Evolutionary conservation across 768 basidiomycete species (phyloP).

Genomic region (Hydnomerulius pinastri): DNA sequence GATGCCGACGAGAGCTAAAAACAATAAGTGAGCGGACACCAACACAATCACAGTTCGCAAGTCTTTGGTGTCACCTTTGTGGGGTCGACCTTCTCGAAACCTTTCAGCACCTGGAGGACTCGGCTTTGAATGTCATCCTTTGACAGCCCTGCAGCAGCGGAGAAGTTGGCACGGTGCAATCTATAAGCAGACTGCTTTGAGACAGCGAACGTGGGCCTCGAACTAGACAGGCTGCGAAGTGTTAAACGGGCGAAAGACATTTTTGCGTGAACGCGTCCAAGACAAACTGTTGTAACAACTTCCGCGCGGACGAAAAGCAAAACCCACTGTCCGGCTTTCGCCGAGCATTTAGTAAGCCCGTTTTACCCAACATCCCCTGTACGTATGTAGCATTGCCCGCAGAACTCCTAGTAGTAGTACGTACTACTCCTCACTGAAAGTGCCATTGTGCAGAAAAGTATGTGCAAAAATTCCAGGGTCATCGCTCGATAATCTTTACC

Average conservation of each 20-base stretch:
- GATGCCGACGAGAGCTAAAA: slow-evolving; percentile 62
- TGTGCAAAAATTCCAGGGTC: no score
- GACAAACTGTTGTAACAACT: not conserved
- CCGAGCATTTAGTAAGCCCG: slow-evolving; percentile 15
- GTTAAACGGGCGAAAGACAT: slow-evolving; percentile 39
- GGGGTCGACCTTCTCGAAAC: slow-evolving; percentile 31
- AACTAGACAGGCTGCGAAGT: slow-evolving; percentile 30
- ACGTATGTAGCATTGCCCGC: no score
- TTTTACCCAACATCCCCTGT: no score
- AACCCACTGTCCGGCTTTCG: slow-evolving; percentile 22
- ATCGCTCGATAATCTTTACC: no score
- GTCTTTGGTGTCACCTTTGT: slow-evolving; percentile 24
- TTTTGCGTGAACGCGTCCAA: slow-evolving; percentile 24
- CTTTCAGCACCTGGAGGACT: slow-evolving; percentile 32
- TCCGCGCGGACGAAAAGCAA: not conserved
- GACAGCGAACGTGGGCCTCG: slow-evolving; percentile 28
- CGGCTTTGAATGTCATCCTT: slow-evolving; percentile 24
- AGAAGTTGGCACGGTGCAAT: slow-evolving; percentile 33
- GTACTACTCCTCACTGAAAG: no score
- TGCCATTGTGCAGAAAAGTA: no score
- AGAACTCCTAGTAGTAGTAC: no score
- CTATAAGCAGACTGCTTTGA: slow-evolving; percentile 32
- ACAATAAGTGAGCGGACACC: slow-evolving; percentile 31
- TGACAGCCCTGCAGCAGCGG: slow-evolving; percentile 25
- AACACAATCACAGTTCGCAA: slow-evolving; percentile 25